phyloP scores from a whole-genome alignment of 306 rosid genomes.

The Inga laurina region DNA sequence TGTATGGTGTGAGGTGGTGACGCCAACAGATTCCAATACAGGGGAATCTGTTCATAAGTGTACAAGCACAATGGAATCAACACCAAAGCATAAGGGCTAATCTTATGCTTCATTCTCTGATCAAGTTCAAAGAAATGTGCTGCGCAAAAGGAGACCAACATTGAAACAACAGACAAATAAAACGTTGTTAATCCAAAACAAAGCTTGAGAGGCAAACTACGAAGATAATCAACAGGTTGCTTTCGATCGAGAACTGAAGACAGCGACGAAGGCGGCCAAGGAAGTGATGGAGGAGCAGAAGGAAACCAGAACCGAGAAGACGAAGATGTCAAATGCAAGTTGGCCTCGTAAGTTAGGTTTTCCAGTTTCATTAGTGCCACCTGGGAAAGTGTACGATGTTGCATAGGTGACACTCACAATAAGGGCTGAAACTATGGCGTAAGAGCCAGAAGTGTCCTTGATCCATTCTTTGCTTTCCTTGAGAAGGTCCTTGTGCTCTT shows the following conservation, averaged over 20 bases:
- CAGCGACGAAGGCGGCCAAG: not conserved
- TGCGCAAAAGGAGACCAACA: not conserved
- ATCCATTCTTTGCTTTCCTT: not conserved
- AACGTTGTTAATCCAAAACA: not conserved
- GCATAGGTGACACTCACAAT: not conserved
- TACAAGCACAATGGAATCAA: not conserved
- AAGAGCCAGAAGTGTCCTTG: not conserved
- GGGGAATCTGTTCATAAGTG: conserved; percentile 32
- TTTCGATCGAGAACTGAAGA: conserved; percentile 19
- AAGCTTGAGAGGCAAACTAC: not conserved
- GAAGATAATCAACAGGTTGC: not conserved
- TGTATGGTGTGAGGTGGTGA: too few species aligned
- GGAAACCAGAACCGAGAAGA: not conserved
- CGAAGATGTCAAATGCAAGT: not conserved
- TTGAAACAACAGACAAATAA: not conserved
- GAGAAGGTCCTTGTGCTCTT: not conserved
- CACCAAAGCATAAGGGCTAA: not conserved
- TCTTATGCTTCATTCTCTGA: not conserved
- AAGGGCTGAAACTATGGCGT: not conserved
- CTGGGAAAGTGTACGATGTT: not conserved
- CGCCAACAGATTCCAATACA: conserved; percentile 45
- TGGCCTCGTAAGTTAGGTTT: not conserved
- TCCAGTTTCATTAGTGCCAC: not conserved
- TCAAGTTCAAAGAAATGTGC: not conserved
- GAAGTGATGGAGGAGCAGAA: not conserved